Evolutionary conservation across 2,329 filamentous ascomycete species (phyloP).

Genomic region (Myrmaecium sp.): DNA sequence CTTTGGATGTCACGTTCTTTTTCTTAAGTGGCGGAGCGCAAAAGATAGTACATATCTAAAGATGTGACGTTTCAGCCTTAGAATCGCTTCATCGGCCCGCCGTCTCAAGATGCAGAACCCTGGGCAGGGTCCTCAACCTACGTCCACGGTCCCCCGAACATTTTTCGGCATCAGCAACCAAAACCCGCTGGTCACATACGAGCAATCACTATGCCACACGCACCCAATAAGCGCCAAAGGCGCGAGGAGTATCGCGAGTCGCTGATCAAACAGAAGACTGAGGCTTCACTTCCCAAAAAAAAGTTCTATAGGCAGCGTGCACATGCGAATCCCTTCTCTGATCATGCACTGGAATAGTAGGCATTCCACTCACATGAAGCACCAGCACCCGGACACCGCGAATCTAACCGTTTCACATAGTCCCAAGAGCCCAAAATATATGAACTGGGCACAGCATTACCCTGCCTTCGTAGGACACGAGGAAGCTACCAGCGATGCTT

Average conservation of each 20-base stretch:
- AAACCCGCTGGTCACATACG: too few species aligned
- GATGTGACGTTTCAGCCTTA: too few species aligned
- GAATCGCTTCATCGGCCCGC: too few species aligned
- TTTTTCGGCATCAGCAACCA: too few species aligned
- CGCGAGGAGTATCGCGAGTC: conserved; percentile 28
- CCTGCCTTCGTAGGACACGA: conserved; percentile 45
- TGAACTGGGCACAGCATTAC: conserved; percentile 84
- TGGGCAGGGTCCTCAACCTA: too few species aligned
- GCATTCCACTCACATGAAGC: conserved; percentile 1
- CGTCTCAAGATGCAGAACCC: too few species aligned
- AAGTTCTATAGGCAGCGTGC: conserved; percentile 92
- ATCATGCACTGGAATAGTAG: conserved; percentile 79
- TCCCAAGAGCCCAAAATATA: conserved; percentile 58
- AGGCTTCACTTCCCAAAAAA: conserved; percentile 64
- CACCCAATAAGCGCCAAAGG: conserved; percentile 22
- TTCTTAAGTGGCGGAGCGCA: conserved; percentile 1
- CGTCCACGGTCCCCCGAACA: too few species aligned
- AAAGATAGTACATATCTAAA: too few species aligned
- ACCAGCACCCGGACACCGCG: conserved; percentile 14
- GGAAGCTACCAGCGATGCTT: conserved; percentile 9
- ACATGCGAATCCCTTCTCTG: conserved; percentile 95
- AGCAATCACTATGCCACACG: conserved; percentile 18
- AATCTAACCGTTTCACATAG: conserved; percentile 35
- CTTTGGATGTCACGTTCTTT: conserved; percentile 1
- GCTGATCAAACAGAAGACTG: conserved; percentile 19